A percentile compares a stretch with the other conserved stretches of the same genome.
phyloP scores from a whole-genome alignment of 2,329 filamentous ascomycete genomes.

The Beauveria rudraprayagi region DNA sequence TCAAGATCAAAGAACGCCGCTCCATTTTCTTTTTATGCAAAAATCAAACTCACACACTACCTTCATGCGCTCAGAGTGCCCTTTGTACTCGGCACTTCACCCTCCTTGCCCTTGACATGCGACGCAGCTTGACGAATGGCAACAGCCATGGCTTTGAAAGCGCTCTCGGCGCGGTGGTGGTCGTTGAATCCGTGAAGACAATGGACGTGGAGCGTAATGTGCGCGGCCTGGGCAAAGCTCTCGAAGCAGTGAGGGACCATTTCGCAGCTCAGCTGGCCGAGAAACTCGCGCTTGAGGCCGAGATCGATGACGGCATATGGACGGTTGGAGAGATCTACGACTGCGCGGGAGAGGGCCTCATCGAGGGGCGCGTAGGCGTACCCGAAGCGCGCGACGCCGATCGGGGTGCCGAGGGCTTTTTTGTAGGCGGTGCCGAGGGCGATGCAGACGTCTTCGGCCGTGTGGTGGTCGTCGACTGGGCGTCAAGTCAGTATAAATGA shows the following conservation, averaged over 20 bases:
- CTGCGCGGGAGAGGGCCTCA: conserved; percentile 86
- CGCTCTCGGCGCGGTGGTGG: conserved; percentile 91
- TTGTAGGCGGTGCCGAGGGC: conserved; percentile 83
- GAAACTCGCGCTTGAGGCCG: conserved; percentile 81
- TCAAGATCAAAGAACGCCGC: background rate
- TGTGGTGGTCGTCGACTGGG: conserved; percentile 95
- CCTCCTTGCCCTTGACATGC: conserved; percentile 70
- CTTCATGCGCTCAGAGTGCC: conserved; percentile 64
- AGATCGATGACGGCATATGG: conserved; percentile 79
- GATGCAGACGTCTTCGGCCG: conserved; percentile 89
- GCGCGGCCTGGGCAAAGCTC: conserved; percentile 85
- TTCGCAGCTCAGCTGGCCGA: conserved; percentile 86
- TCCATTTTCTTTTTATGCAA: background rate
- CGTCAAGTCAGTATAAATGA: background rate
- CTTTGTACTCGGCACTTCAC: conserved; percentile 94
- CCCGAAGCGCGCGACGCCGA: conserved; percentile 83
- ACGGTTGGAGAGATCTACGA: conserved; percentile 90
- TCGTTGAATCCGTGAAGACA: conserved; percentile 87
- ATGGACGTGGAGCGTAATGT: conserved; percentile 92
- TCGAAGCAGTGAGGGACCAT: conserved; percentile 96
- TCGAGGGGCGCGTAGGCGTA: conserved; percentile 89
- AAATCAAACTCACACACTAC: background rate
- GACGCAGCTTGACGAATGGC: conserved; percentile 72
- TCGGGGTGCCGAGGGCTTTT: conserved; percentile 64
- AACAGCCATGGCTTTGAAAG: conserved; percentile 91